phyloP scores from a whole-genome alignment of 805 yeast species.

The Metschnikowia cerradonensis region DNA sequence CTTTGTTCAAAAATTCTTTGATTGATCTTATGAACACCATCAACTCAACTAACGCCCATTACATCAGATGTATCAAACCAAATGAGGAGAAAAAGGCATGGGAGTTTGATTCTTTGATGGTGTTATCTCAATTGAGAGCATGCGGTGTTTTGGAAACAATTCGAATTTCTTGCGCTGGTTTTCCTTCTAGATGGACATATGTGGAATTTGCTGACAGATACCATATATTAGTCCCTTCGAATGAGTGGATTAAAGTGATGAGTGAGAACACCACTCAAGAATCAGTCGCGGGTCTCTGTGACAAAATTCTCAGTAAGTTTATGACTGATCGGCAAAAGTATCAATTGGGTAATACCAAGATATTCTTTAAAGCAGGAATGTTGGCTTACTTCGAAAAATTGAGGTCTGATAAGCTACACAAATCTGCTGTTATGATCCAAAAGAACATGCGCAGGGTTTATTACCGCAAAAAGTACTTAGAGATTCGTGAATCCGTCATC shows the following conservation, averaged over 20 bases:
- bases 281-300: slow-evolving; percentile 61
- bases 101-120: slow-evolving; percentile 95
- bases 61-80: slow-evolving; percentile 95
- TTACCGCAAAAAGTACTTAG: slow-evolving; percentile 58
- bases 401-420: slow-evolving; percentile 72
- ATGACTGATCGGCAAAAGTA: slow-evolving; percentile 66
- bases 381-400: slow-evolving; percentile 84
- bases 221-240: slow-evolving; percentile 74
- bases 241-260: slow-evolving; percentile 60
- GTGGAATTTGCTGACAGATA: slow-evolving; percentile 89
- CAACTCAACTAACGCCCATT: slow-evolving; percentile 91
- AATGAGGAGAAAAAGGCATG: slow-evolving; percentile 92
- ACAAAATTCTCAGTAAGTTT: slow-evolving; percentile 59
- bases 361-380: slow-evolving; percentile 96
- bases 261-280: slow-evolving; percentile 48
- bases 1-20: slow-evolving; percentile 87
- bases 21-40: slow-evolving; percentile 91
- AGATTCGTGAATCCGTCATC: slow-evolving; percentile 50
- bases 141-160: slow-evolving; percentile 98
- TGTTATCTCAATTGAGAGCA: slow-evolving; percentile 89
- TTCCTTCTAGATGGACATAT: slow-evolving; percentile 94
- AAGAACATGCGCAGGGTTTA: slow-evolving; percentile 67
- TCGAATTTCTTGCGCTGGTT: slow-evolving; percentile 95
- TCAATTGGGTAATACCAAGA: slow-evolving; percentile 89
- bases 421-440: slow-evolving; percentile 81